These are phyloP conservation scores for Cladosporium austrohemisphaericum DNA, from an alignment of 2,329 filamentous ascomycete species.

Conservation along the genomic window DNA sequence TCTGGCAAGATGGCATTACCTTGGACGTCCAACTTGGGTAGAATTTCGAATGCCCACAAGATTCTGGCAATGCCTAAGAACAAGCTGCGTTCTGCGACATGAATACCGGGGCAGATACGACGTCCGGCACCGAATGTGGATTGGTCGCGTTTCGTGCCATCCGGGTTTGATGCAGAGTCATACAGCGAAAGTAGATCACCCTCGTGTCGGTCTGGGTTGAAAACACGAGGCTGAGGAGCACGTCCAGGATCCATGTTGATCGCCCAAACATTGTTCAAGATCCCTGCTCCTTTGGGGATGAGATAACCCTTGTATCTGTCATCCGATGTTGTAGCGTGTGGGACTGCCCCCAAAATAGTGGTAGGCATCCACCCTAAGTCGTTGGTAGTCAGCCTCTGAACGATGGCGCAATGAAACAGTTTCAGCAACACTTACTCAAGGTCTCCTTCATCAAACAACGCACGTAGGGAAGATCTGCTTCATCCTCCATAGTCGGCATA, in stretches of 20 bases:
- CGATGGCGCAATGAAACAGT: no score
- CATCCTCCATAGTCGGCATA: slow-evolving; percentile 21
- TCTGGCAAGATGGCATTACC: slow-evolving; percentile 38
- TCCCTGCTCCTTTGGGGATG: slow-evolving; percentile 25
- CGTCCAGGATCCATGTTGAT: slow-evolving; percentile 23
- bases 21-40: slow-evolving; percentile 26
- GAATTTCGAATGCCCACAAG: slow-evolving; percentile 46
- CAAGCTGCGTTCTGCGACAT: slow-evolving; percentile 28
- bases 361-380: slow-evolving; percentile 18
- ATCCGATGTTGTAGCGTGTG: slow-evolving; percentile 24
- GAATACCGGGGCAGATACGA: slow-evolving; percentile 31
- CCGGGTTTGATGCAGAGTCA: slow-evolving; percentile 29
- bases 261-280: slow-evolving; percentile 28
- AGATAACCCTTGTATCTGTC: slow-evolving; percentile 27
- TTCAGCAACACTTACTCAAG: slow-evolving; percentile 6
- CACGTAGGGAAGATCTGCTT: slow-evolving; percentile 20
- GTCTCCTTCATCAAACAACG: slow-evolving; percentile 22
- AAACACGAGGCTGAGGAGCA: slow-evolving; percentile 22
- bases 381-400: no score
- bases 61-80: slow-evolving; percentile 40
- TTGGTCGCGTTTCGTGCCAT: slow-evolving; percentile 22
- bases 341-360: slow-evolving; percentile 21
- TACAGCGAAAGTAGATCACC: slow-evolving; percentile 22
- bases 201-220: slow-evolving; percentile 26
- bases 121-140: slow-evolving; percentile 30